Conservation (phyloP, 176 grass and related monocot species). For the Poa annua region DNA sequence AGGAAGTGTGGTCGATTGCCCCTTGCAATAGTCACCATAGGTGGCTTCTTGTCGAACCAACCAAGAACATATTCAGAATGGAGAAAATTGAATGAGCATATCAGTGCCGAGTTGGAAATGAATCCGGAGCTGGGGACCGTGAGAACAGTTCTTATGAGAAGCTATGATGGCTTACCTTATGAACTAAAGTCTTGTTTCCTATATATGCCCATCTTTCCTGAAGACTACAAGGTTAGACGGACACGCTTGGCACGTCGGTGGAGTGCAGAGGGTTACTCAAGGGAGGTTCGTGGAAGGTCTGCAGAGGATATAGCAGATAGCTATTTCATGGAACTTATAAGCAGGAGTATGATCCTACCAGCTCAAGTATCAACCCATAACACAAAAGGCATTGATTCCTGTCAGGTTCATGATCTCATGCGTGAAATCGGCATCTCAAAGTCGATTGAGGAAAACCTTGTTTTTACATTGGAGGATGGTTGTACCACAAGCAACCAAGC, state of each 20-base stretch:
- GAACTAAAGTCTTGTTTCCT: neutral
- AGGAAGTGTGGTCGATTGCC: constrained; percentile 36
- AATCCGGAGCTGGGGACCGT: no score
- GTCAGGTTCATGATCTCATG: no score
- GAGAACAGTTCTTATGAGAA: no score
- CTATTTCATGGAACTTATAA: neutral
- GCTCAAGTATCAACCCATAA: no score
- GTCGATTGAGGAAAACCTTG: neutral
- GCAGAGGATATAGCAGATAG: neutral
- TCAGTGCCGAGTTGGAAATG: no score
- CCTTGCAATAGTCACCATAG: constrained; percentile 49
- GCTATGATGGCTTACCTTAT: neutral
- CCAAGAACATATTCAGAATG: neutral
- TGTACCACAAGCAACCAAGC: neutral
- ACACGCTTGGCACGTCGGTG: constrained; percentile 25
- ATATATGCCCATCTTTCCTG: constrained; percentile 5
- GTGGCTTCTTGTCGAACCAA: constrained; percentile 36
- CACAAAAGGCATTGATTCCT: no score
- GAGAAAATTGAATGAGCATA: no score
- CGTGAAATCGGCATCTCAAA: no score
- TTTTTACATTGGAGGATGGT: constrained; percentile 11
- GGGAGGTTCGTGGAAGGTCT: neutral
- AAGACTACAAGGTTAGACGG: neutral
- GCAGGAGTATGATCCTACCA: no score
- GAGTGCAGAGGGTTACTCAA: constrained; percentile 38